Evolutionary conservation across 1,139 yeast genomes (phyloP), one percentile per base, ranked within the genome.

Genomic region (Lodderomyces orthopsilosis): DNA sequence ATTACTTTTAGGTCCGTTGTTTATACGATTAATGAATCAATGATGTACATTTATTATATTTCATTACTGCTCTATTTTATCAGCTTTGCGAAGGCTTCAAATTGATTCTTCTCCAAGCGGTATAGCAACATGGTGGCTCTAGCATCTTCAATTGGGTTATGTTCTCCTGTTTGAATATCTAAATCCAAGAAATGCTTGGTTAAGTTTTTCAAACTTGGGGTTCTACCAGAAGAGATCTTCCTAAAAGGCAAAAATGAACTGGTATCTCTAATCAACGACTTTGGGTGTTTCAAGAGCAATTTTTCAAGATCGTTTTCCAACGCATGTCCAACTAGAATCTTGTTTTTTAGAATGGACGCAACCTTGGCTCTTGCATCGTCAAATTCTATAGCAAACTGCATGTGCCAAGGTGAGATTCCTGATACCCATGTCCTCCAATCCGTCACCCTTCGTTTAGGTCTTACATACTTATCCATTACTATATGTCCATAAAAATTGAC

Each of bases 401-500:
- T 81, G 57, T 85, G 79, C 7, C 65, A 62, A 0, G 95, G 86
- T 2, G 82, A 70, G 2, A 91, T 79, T 13, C 98, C 98, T 60
- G 94, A 83, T n/a, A 88, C 95, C 87, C 91, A 83, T 0, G 97
- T 91, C 60, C 97, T 75, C 90, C 94, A 91, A 61, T 90, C 95
- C 0, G 91, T 83, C 1, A 91, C 96, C 43, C 67, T 68, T 52
- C 83, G 90, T 32, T 70, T 65, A 1, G 97, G 97, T 50, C 70
- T 71, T 1, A 91, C 97, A 63, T 74, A 90, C 37, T 74, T 68
- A 61, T 91, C 97, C 49, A 83, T 68, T 0, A 91, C 58, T 0
- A 80, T 74, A 51, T 77, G 76, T 0, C 98, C 97, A 57, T 78
- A 84, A 57, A 74, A 88, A 59, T 91, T 89, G 3, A 91, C 96